A percentile compares a stretch with the other conserved stretches of the same genome.
Conservation (phyloP, 306 rosid species). For the Canavalia gladiata region DNA sequence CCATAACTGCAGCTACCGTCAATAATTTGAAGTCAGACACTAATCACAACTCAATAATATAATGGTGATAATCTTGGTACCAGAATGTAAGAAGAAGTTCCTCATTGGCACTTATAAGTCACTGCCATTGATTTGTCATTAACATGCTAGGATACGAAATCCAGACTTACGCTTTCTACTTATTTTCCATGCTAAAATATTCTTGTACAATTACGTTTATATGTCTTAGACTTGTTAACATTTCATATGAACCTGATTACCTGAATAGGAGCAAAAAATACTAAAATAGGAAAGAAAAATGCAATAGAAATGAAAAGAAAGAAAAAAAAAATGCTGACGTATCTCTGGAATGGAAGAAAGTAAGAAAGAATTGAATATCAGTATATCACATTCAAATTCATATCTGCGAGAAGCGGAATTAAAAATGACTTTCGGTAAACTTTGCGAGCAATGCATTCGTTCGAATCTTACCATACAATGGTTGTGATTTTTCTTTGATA, state of each 20-base stretch:
- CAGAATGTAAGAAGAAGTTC: conserved; percentile 26
- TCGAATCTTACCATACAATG: conserved; percentile 6
- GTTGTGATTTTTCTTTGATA: neutral
- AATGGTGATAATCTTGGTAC: conserved; percentile 13
- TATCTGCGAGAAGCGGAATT: conserved; percentile 25
- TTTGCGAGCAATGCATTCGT: conserved; percentile 5
- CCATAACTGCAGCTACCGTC: conserved; percentile 55
- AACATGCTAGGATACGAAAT: conserved; percentile 3
- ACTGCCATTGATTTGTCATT: neutral
- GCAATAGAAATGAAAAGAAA: neutral
- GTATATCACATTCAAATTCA: conserved; percentile 18
- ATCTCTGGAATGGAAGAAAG: neutral
- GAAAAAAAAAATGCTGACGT: neutral
- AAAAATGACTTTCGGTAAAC: neutral
- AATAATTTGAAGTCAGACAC: conserved; percentile 43
- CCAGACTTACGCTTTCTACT: conserved; percentile 17
- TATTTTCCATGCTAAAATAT: neutral
- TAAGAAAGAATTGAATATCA: neutral
- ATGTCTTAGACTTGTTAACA: conserved; percentile 2
- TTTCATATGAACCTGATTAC: neutral
- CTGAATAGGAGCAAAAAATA: neutral
- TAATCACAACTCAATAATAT: conserved; percentile 25
- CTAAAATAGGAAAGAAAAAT: conserved; percentile 5
- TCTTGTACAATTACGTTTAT: neutral
- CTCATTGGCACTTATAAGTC: neutral